A percentile compares a stretch with the other conserved stretches of the same genome.
Conservation (phyloP, 345 rosid species). For the Psidium guajava region DNA sequence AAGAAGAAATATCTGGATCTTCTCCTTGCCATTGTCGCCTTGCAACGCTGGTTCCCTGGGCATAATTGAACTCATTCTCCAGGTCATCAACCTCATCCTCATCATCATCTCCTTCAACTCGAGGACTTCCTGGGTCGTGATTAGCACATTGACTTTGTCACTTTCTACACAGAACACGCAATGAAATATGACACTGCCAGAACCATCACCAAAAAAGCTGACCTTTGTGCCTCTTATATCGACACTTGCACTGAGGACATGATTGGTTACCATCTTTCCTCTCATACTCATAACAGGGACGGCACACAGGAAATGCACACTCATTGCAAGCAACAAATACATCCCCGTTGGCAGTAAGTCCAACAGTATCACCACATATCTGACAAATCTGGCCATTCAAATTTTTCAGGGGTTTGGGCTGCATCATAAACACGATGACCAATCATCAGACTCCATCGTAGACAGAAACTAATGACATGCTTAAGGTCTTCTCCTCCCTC, state of each 20-base stretch:
- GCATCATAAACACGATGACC: constrained; percentile 17
- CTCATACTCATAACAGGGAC: constrained; percentile 97
- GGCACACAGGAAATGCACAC: constrained; percentile 98
- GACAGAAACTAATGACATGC: background rate
- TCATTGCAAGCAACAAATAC: constrained; percentile 95
- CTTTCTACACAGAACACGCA: background rate
- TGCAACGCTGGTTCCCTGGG: constrained; percentile 49
- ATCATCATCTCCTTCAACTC: constrained; percentile 96
- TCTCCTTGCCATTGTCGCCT: constrained; percentile 81
- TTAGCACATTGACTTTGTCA: background rate
- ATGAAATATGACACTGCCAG: background rate
- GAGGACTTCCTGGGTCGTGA: constrained; percentile 62
- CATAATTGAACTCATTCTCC: constrained; percentile 84
- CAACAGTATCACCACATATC: constrained; percentile 93
- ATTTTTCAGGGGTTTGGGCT: constrained; percentile 80
- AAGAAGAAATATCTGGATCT: constrained; percentile 70
- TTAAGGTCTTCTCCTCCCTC: background rate
- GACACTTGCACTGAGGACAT: constrained; percentile 99
- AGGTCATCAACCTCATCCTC: constrained; percentile 96
- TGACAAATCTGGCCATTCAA: constrained; percentile 76
- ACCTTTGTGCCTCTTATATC: constrained; percentile 95
- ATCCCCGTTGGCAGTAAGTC: constrained; percentile 50
- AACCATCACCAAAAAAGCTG: constrained; percentile 1
- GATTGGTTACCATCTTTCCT: constrained; percentile 96
- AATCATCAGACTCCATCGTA: constrained; percentile 1